Base-by-base conservation (phyloP, 2,329 filamentous ascomycete genomes). In the Lasiodiplodia sp. region DNA sequence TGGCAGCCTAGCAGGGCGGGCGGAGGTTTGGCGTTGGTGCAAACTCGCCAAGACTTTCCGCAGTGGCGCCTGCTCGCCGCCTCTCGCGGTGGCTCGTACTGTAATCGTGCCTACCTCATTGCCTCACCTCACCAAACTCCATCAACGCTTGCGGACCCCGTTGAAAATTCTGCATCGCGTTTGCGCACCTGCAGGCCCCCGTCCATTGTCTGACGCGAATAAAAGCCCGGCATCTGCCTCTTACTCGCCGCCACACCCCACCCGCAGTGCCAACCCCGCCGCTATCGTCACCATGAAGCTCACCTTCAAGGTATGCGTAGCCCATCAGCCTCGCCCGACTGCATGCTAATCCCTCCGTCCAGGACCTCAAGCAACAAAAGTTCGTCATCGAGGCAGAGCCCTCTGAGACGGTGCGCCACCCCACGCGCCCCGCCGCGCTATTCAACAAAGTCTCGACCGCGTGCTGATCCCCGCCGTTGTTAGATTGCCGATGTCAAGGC, bases 321-420 rank as follows among this genome's bases (percentile, higher is more conserved):
- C 69, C 75, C 7, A 53, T 28, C 44, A 56, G 47, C 57, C n/a
- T 49, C 12, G 23, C 47, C 10, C 37, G 55, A 25, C 11, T 44
- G 25, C 28, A 25, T 16, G 34, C 60, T 66, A 25, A 56, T 38
- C 75, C 2, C 55, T 21, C 28, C n/a, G 34, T 74, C 40, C 75
- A 97, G 94, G 96, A 99, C 85, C 88, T 99, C 78, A 98, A 97
- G 87, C 96, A 98, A 83, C 92, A 97, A 82, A 97, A 97, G 86
- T 99, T 99, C 84, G 90, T 91, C 78, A 92, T 99, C 85, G 95
- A 98, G 75, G 93, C 94, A 78, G 94, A 98, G 82, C 93, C 94
- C 72, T 90, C 92, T 73, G 94, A 97, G 80, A 92, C 93, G 81
- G 94, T 97, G 90, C 77, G 74, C 71, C 70, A 60, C 52, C 70